Conservation (phyloP, 1,139 yeast species). For the Yamadazyma dushanensis region DNA sequence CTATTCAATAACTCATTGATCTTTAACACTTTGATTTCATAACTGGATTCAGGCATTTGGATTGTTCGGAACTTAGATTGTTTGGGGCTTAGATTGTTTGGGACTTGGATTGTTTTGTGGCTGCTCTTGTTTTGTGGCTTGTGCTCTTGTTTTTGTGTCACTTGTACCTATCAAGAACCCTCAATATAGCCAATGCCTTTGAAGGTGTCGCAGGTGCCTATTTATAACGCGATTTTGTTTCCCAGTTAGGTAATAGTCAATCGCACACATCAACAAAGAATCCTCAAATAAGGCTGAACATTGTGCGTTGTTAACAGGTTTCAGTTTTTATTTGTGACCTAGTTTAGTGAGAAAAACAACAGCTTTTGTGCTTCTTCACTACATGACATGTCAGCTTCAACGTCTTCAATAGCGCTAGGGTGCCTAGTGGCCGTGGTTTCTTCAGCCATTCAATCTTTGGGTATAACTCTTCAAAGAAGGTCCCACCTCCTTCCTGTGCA, state of each 20-base stretch:
- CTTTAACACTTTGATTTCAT: neutral
- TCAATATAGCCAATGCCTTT: neutral
- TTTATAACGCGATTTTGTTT: conserved; percentile 4
- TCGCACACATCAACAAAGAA: conserved; percentile 1
- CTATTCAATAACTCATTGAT: conserved; percentile 63
- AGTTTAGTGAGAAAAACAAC: too few relatives aligned
- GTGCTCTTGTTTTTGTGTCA: neutral
- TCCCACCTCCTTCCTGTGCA: conserved; percentile 54
- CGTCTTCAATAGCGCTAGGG: conserved; percentile 47
- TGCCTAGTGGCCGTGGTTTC: conserved; percentile 75
- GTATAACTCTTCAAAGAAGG: conserved; percentile 80
- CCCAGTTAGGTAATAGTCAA: too few relatives aligned
- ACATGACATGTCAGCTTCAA: conserved; percentile 2
- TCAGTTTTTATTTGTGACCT: too few relatives aligned
- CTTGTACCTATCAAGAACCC: neutral
- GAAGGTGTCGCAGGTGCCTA: neutral
- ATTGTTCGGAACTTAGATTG: too few relatives aligned
- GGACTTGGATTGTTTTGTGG: too few relatives aligned
- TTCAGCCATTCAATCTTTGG: conserved; percentile 80
- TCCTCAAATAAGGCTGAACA: conserved; percentile 1
- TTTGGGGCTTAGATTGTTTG: too few relatives aligned
- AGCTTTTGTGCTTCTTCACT: neutral
- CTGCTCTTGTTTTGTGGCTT: too few relatives aligned
- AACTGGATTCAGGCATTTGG: conserved; percentile 6
- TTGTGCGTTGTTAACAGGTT: too few relatives aligned